Evolutionary conservation across 495 filamentous ascomycete genomes (phyloP), one percentile per base, ranked within the genome.

Genomic region (Saxophila tyrrhenica): DNA sequence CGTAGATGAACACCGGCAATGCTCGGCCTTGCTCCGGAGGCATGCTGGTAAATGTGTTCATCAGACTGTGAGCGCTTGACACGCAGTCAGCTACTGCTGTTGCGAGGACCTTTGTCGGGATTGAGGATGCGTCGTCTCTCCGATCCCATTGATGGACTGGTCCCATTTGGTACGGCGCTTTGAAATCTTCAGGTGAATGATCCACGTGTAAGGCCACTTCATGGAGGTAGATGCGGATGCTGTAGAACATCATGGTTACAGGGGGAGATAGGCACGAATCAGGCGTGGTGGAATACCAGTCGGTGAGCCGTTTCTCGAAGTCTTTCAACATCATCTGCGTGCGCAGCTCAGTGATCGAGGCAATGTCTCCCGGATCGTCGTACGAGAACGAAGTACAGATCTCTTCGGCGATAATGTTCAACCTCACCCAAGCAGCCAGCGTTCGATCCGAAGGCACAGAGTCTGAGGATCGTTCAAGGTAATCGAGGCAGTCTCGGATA

Each of bases 161-260:
- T 16, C 56, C 55, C 48, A 58, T 51, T 39, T 56, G 58, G 35
- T 54, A 57, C 59, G 54, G 70, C 50, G 45, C 70, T 50, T 23
- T 67, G 69, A 56, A 77, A 52, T 74, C 70, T n/a, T 72, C 72
- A 13, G 74, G 72, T 24, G 72, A 70, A 53, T 78, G 75, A 15
- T 75, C 75, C 54, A 75, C 71, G 39, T 75, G 72, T 29, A 77
- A 63, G 35, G 71, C 74, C 8, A 77, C 50, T 59, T 79, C 75
- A 55, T 78, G 76, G 52, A 78, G 66, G 24, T 70, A 70, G 9
- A 79, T 67, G 24, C 69, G 63, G 22, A 68, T 66, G 48, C 70
- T 68, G 50, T 74, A 68, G 45, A 74, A 78, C 63, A 73, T 71
- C 48, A 78, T 65, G 32, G 64, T 67, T 57, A 77, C 60, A 46